These are phyloP conservation scores for Grigorovia humatica DNA, from an alignment of 805 yeast genomes.

Conservation along the genomic window DNA sequence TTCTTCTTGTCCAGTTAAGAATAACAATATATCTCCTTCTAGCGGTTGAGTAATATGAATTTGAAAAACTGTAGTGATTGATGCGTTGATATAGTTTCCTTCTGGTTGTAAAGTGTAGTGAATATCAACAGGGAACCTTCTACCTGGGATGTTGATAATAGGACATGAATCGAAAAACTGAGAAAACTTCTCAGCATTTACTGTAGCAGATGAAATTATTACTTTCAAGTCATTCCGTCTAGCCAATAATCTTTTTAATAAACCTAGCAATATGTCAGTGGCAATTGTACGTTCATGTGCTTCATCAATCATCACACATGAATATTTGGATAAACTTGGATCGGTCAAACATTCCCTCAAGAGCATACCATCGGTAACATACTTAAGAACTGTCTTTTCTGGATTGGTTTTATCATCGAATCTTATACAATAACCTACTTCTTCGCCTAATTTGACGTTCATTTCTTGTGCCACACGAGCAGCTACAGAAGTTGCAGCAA, in stretches of 20 bases:
- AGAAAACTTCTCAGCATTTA: constrained; percentile 82
- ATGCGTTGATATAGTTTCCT: constrained; percentile 83
- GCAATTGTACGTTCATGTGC: constrained; percentile 94
- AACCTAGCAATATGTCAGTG: constrained; percentile 76
- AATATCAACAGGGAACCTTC: constrained; percentile 86
- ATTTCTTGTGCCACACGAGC: constrained; percentile 85
- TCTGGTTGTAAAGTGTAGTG: constrained; percentile 80
- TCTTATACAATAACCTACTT: constrained; percentile 82
- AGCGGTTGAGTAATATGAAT: constrained; percentile 54
- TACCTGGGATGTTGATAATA: constrained; percentile 80
- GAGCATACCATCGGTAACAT: constrained; percentile 94
- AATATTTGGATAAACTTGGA: constrained; percentile 55
- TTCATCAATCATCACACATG: constrained; percentile 88
- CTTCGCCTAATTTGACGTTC: constrained; percentile 66
- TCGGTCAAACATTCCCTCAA: constrained; percentile 75
- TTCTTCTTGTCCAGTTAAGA: constrained; percentile 93
- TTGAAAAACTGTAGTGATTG: constrained; percentile 76
- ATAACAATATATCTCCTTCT: constrained; percentile 80
- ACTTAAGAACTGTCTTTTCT: constrained; percentile 62
- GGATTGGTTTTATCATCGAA: constrained; percentile 68
- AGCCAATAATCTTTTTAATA: constrained; percentile 58
- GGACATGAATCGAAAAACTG: constrained; percentile 76
- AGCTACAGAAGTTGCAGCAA: constrained; percentile 90
- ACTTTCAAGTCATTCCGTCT: constrained; percentile 61
- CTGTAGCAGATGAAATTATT: constrained; percentile 87